Evolutionary conservation across 2,329 filamentous ascomycete species (phyloP), one percentile per base, ranked within the genome.

Genomic region (Cyclaneusma minus): DNA sequence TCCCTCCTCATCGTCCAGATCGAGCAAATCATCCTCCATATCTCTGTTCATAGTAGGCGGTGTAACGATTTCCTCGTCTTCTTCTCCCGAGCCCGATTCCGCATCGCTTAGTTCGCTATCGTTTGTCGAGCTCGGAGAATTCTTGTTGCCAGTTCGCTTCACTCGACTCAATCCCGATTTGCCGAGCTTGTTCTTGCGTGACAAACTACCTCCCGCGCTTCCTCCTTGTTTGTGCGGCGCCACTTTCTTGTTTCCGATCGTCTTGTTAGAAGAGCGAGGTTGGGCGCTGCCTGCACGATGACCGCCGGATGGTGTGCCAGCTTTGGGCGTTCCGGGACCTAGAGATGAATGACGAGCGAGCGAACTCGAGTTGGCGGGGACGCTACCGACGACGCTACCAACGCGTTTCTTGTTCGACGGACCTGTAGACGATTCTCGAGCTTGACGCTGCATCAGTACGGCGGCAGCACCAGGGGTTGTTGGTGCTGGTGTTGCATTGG

Each of bases 51-150:
- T 54, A n/a, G 36, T 32, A 9, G 43, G 37, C 6, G 42, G 35
- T 9, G 27, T 32, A 11, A 29, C 34, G 37, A 51, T 34, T 20
- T 54, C 43, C 25, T 67, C 57, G 28, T 63, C 58, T 24, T 70
- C 59, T 25, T 64, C 55, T 26, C 56, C 58, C 39, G 65, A 62
- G 27, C 55, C 53, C 24, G 66, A 64, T 22, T 68, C 68, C 6
- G 68, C 68, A 27, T 75, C 70, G 1, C 69, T 75, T 21, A 75
- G 56, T 41, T 76, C 70, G 39, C 68, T 73, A 32, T 76, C 70
- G 26, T 62, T 68, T 5, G 64, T 67, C 4, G 68, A 71, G 4
- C 66, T 68, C 3, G 70, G 68, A 3, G 69, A 75, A 35, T 68
- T 68, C 44, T 70, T 66, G 23, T 22, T 34, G 51, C 64, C 36